These are phyloP conservation scores for Boletus sp. DNA, from an alignment of 1,284 basidiomycete species.

Conservation along the genomic window DNA sequence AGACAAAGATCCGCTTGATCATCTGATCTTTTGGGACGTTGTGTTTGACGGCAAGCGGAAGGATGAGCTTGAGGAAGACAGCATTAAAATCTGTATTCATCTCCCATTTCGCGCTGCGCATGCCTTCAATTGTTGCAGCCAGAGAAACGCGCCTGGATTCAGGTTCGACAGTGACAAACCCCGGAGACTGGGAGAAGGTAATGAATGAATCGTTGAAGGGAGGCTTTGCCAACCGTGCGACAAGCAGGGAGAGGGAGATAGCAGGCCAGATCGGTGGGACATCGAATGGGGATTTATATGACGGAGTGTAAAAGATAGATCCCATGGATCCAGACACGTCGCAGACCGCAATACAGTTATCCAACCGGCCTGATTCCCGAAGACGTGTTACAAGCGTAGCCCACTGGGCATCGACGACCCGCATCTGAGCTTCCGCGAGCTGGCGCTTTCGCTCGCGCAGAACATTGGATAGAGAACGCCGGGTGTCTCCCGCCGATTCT, in stretches of 20 bases:
- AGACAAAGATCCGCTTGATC: conserved; percentile 71
- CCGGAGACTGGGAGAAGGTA: conserved; percentile 55
- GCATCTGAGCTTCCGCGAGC: conserved; percentile 34
- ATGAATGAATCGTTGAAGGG: conserved; percentile 66
- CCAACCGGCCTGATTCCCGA: conserved; percentile 49
- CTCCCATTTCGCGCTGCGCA: conserved; percentile 43
- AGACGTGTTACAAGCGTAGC: conserved; percentile 51
- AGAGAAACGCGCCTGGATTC: conserved; percentile 31
- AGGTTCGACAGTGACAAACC: conserved; percentile 48
- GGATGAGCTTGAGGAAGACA: conserved; percentile 55
- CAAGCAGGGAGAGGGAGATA: conserved; percentile 61
- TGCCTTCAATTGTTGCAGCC: conserved; percentile 35
- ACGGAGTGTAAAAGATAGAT: conserved; percentile 3
- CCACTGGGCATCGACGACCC: conserved; percentile 64
- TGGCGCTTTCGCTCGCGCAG: conserved; percentile 27
- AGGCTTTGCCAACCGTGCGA: conserved; percentile 55
- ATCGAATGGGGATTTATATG: background rate
- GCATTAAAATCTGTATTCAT: conserved; percentile 60
- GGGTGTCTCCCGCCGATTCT: rapidly evolving
- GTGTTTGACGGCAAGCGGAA: conserved; percentile 52
- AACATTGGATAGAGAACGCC: conserved; percentile 3
- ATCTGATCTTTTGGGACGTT: conserved; percentile 62
- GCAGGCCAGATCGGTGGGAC: conserved; percentile 54
- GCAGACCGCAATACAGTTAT: conserved; percentile 64
- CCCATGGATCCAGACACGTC: conserved; percentile 77